phyloP scores from a whole-genome alignment of 495 filamentous ascomycete genomes.

The Aspergillus taichungensis region DNA sequence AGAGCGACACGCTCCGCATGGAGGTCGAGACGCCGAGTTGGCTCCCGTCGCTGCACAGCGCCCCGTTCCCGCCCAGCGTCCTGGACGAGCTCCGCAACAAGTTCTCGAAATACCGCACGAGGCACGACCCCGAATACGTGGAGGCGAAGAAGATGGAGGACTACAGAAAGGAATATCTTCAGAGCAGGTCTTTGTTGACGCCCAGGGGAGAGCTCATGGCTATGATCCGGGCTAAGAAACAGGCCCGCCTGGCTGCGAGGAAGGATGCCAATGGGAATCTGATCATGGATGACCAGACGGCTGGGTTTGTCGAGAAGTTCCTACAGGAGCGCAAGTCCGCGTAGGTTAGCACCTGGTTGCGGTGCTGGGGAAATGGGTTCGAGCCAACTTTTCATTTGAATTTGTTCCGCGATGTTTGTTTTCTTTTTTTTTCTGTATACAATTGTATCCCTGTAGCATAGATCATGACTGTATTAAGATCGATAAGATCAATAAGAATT shows the following conservation, averaged over 20 bases:
- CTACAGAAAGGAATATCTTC: constrained; percentile 49
- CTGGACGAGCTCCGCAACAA: constrained; percentile 85
- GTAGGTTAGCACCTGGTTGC: too few species aligned
- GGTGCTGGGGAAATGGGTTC: too few species aligned
- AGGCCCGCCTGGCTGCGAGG: constrained; percentile 15
- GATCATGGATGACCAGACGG: constrained; percentile 24
- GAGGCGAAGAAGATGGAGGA: constrained; percentile 48
- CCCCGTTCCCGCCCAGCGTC: constrained; percentile 71
- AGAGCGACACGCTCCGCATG: constrained; percentile 62
- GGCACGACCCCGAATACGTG: constrained; percentile 58
- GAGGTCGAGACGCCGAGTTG: constrained; percentile 70
- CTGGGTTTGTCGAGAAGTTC: constrained; percentile 28
- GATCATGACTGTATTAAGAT: constrained; percentile 17
- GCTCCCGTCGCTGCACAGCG: constrained; percentile 58
- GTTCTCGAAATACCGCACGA: constrained; percentile 71
- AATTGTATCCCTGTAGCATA: constrained; percentile 32
- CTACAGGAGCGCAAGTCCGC: constrained; percentile 15
- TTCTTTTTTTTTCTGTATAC: constrained; percentile 19
- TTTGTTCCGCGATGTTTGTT: background rate
- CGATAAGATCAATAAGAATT: constrained; percentile 3
- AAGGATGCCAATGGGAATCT: constrained; percentile 29
- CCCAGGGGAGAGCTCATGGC: constrained; percentile 27
- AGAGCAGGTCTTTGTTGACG: constrained; percentile 41
- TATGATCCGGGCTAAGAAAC: constrained; percentile 14
- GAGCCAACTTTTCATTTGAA: constrained; percentile 1